phyloP scores from a whole-genome alignment of 1,284 basidiomycete species.

The Trametes sp. region DNA sequence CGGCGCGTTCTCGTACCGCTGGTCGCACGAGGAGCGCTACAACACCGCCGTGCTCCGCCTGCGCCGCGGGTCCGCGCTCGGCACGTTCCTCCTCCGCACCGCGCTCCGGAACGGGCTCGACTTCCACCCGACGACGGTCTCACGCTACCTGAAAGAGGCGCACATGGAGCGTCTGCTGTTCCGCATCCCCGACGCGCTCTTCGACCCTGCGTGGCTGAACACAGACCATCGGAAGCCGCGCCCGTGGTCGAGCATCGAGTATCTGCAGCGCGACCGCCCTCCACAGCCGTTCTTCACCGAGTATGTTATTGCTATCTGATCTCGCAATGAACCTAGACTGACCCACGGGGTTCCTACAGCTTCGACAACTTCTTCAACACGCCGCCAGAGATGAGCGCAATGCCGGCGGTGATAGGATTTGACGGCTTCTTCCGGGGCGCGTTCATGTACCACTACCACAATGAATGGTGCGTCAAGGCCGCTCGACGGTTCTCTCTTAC shows the following conservation, averaged over 20 bases:
- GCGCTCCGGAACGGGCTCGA: slow-evolving; percentile 72
- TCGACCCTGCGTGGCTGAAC: slow-evolving; percentile 75
- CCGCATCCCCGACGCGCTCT: slow-evolving; percentile 71
- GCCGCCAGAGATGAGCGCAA: slow-evolving; percentile 56
- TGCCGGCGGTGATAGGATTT: slow-evolving; percentile 65
- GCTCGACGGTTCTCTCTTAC: slow-evolving; percentile 15
- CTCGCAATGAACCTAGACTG: no score
- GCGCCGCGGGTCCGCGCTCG: slow-evolving; percentile 68
- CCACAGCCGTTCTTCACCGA: slow-evolving; percentile 71
- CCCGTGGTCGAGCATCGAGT: slow-evolving; percentile 45
- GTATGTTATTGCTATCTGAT: slow-evolving; percentile 45
- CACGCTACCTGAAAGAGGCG: slow-evolving; percentile 68
- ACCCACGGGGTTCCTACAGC: slow-evolving; percentile 39
- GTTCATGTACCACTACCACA: slow-evolving; percentile 76
- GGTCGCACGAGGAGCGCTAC: slow-evolving; percentile 71
- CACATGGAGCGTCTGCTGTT: slow-evolving; percentile 65
- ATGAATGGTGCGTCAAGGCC: slow-evolving; percentile 44
- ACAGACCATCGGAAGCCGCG: slow-evolving; percentile 39
- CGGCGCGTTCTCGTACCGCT: slow-evolving; percentile 75
- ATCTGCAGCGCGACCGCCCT: slow-evolving; percentile 70
- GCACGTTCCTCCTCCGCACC: slow-evolving; percentile 71
- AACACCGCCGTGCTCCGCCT: slow-evolving; percentile 75
- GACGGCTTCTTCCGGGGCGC: slow-evolving; percentile 76
- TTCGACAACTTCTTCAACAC: slow-evolving; percentile 72
- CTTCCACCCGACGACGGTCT: slow-evolving; percentile 75